Percentiles rank a stretch among this genome's conserved stretches.
Evolutionary conservation across 306 rosid species (phyloP).

Genomic region (Quercus suber): DNA sequence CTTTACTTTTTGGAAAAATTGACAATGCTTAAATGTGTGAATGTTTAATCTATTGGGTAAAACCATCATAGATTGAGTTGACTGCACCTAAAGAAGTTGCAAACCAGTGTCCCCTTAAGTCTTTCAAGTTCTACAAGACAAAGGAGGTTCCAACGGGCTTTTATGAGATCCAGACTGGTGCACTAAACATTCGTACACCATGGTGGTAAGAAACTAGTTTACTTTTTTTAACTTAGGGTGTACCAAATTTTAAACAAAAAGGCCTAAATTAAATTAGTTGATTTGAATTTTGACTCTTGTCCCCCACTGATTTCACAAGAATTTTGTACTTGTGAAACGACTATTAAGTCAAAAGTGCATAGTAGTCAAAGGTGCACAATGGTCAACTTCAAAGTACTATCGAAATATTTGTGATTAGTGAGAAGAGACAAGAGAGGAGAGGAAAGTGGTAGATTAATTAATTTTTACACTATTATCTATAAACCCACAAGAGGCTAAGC

Average conservation of each 20-base stretch:
- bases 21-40: not conserved
- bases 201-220: constrained; percentile 47
- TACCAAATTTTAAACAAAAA: not conserved
- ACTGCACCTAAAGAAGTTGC: constrained; percentile 47
- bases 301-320: fast-evolving
- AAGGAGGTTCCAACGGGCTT: constrained; percentile 48
- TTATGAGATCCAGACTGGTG: constrained; percentile 37
- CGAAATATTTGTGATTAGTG: too few species aligned
- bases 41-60: not conserved
- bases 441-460: too few species aligned
- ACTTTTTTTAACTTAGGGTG: not conserved
- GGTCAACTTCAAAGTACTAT: too few species aligned
- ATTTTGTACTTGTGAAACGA: too few species aligned
- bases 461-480: too few species aligned
- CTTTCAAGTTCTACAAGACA: constrained; percentile 51
- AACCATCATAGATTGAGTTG: constrained; percentile 33
- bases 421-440: too few species aligned
- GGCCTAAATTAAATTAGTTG: not conserved
- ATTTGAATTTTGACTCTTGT: too few species aligned
- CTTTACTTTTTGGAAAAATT: not conserved
- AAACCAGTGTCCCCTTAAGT: constrained; percentile 44
- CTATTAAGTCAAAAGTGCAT: too few species aligned
- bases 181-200: constrained; percentile 43
- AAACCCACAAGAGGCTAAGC: too few species aligned
- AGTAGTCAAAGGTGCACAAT: too few species aligned